Evolutionary conservation across 257 asterid genomes (phyloP), one percentile per base, ranked within the genome.

Genomic region (Plantago major): DNA sequence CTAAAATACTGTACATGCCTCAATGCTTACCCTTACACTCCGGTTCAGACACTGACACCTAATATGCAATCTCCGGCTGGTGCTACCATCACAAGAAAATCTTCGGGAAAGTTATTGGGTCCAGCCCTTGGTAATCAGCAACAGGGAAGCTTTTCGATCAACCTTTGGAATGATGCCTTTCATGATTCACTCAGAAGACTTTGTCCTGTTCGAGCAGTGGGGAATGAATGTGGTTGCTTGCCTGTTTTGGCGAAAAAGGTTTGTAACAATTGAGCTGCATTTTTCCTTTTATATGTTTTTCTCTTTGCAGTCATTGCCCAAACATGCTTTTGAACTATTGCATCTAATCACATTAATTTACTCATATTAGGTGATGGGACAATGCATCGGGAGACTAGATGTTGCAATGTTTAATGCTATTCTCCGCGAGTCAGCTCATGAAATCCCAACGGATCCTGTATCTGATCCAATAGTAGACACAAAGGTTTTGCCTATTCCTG

Each of bases 371-470:
- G 97, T 92, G 66, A 79, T 92, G 88, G 95, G 84, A 60, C 95
- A 83, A 73, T 92, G 97, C 77, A 76, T 89, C 70, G 82, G 84
- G 46, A 80, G 99, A 83, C 84, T 93, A 49, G 99, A 89, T 68
- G 90, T 89, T 54, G 97, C 99, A 60, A 89, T 89, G 94, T 89
- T 93, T 70, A 93, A 93, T 76, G 99, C 96, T 59, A 89, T 93
- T 79, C 99, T 89, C 43, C 89, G 97, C 15, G 97, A 93, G 74
- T 93, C 99, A 1, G 97, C 80, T 14, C 94, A 86, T 42, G 95
- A 93, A 85, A 89, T 93, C 76, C 99, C 99, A 57, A 89, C 99
- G 17, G 97, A 93, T 83, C 99, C 99, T 48, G 84, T 89, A 52
- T 93, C 99, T 50, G 97, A 93, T 81, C 97, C 99, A 67, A 93